phyloP scores from a whole-genome alignment of 2,329 filamentous ascomycete species.

The Phyllosticta citribraziliensis region DNA sequence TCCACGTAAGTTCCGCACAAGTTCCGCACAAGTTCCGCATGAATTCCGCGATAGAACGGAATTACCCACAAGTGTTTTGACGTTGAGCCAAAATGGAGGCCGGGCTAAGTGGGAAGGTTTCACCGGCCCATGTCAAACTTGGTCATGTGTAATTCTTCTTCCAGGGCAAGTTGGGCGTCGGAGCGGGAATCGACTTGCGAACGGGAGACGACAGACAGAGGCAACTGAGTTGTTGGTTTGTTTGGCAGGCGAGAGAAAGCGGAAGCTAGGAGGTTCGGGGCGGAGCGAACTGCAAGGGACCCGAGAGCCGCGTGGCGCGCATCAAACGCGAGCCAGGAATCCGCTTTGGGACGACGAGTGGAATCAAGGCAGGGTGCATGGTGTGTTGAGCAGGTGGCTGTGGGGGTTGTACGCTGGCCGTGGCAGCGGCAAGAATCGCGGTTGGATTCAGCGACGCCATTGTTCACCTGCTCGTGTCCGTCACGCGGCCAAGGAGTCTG shows the following conservation, averaged over 20 bases:
- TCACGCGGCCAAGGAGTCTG: neutral
- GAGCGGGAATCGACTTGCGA: neutral
- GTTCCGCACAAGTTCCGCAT: no score
- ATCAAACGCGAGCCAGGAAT: neutral
- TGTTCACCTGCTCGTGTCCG: neutral
- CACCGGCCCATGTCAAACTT: neutral
- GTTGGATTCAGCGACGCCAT: neutral
- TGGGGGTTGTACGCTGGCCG: no score
- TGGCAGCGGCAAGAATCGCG: neutral
- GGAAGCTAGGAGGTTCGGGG: neutral
- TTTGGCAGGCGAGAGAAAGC: neutral
- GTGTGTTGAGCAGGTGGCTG: neutral
- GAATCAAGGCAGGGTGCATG: neutral
- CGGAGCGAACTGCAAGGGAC: neutral
- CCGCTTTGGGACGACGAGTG: neutral
- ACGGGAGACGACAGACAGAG: neutral
- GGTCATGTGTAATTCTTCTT: neutral
- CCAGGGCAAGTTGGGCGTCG: neutral
- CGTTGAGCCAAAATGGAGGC: no score
- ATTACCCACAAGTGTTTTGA: neutral
- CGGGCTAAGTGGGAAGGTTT: neutral
- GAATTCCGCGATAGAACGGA: neutral
- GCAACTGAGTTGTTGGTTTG: neutral
- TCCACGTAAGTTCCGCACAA: no score
- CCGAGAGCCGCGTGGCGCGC: neutral